Percentiles rank a stretch among this genome's conserved stretches.
Conservation (phyloP, 495 filamentous ascomycete species). For the Pyrenula aspistea region DNA sequence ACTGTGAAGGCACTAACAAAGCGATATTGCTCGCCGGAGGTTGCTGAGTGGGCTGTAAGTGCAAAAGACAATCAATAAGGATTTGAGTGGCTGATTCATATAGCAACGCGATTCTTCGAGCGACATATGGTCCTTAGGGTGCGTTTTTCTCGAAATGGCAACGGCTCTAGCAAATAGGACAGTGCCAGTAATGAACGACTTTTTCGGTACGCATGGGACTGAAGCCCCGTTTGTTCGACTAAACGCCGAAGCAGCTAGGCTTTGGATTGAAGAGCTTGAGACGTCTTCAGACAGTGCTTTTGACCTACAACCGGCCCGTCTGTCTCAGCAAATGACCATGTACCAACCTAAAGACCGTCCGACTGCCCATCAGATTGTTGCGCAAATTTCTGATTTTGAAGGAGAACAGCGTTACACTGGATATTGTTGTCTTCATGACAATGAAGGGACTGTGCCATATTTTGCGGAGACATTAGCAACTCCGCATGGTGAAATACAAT, state of each 20-base stretch:
- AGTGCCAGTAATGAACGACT: conserved; percentile 2
- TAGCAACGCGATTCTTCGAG: too few species aligned
- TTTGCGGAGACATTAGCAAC: too few species aligned
- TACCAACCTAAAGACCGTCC: conserved; percentile 3
- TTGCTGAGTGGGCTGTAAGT: conserved; percentile 21
- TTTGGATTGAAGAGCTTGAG: conserved; percentile 5
- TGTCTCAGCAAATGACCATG: conserved; percentile 6
- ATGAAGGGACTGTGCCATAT: too few species aligned
- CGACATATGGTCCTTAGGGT: conserved; percentile 31
- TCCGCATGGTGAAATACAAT: too few species aligned
- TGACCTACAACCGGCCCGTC: conserved; percentile 7
- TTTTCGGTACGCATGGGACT: conserved; percentile 2
- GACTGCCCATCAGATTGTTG: conserved; percentile 1
- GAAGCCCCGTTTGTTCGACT: not conserved
- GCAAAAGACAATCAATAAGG: conserved; percentile 8
- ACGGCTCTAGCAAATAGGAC: conserved; percentile 13
- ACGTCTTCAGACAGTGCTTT: not conserved
- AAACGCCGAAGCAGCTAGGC: conserved; percentile 1
- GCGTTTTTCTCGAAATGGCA: conserved; percentile 28
- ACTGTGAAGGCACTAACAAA: too few species aligned
- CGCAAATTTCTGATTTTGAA: too few species aligned
- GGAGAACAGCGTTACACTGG: too few species aligned
- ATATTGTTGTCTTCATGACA: too few species aligned
- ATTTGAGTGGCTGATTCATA: conserved; percentile 11
- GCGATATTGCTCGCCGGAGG: too few species aligned